Evolutionary conservation across 2,329 filamentous ascomycete species (phyloP), one percentile per base, ranked within the genome.

Genomic region (Albophoma yamanashiensis): DNA sequence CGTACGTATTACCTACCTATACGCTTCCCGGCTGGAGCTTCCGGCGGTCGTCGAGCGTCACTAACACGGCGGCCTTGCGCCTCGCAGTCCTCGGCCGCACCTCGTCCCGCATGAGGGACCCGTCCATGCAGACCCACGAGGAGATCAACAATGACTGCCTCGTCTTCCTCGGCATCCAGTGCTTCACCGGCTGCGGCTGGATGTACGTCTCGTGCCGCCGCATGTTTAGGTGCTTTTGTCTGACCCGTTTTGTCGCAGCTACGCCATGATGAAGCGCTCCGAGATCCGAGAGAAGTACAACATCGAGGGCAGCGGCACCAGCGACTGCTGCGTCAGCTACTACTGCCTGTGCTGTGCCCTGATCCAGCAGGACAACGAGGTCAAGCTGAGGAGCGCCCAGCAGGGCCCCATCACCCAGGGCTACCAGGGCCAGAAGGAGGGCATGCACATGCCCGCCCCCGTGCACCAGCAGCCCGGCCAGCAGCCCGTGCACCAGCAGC

Each of bases 341-440:
- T 85, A 78, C 73, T 86, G 83, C 68, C 68, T 74, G 42, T 84
- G 81, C 75, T 86, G 83, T 66, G 74, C 76, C 7, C 69, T 84
- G 60, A 75, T 84, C 63, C 83, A 86, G 73, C 77, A 84, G 60
- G 81, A 85, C 61, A 82, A 83, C 64, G 83, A 86, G 66, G 76
- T 79, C 63, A 66, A 67, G 64, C 59, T 63, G 39, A 65, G 65
- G 60, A 68, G 65, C 52, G 67, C 62, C 3, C 62, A 67, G 12
- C 64, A 63, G 22, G 66, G 65, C 2, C 68, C 68, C 56, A 62
- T 70, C 57, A 70, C 66, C n/a, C 68, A 74, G 62, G 69, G 67
- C 39, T 77, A 77, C 61, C 73, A 76, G 64, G 60, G 68, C 55
- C 68, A 74, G 60, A 70, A 73, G 63, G 67, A 73, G 60, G 70